phyloP scores from a whole-genome alignment of 768 basidiomycete genomes.

The Russula emetica region DNA sequence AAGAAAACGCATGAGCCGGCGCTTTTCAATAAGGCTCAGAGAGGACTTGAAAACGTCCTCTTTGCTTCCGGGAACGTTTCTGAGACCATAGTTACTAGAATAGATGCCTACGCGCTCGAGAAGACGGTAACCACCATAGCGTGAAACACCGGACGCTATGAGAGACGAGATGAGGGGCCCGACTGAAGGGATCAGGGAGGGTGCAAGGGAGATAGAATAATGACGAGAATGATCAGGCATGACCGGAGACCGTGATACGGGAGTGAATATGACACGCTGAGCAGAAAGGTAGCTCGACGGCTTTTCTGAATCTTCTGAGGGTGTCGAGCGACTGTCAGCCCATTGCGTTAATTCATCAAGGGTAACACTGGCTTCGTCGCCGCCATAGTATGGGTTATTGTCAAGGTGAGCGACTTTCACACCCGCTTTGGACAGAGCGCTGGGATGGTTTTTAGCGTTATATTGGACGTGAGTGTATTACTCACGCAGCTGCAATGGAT shows the following conservation, averaged over 20 bases:
- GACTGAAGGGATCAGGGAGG: conserved; percentile 71
- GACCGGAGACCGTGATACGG: conserved; percentile 42
- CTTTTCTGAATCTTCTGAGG: conserved; percentile 19
- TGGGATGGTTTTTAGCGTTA: conserved; percentile 35
- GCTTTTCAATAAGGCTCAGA: conserved; percentile 76
- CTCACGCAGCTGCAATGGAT: conserved; percentile 88
- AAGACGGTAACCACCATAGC: conserved; percentile 87
- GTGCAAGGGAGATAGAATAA: conserved; percentile 83
- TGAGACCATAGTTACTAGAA: conserved; percentile 40
- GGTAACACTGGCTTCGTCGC: conserved; percentile 72
- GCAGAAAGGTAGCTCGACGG: conserved; percentile 29
- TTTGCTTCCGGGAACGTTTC: conserved; percentile 81
- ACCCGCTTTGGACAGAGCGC: conserved; percentile 85
- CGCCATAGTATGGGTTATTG: conserved; percentile 79
- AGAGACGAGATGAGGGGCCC: conserved; percentile 78
- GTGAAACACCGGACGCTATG: conserved; percentile 76
- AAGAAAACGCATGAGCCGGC: conserved; percentile 88
- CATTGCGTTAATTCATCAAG: conserved; percentile 75
- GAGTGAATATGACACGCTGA: conserved; percentile 38
- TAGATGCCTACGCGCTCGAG: conserved; percentile 67
- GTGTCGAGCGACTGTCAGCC: conserved; percentile 43
- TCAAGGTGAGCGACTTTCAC: conserved; percentile 88
- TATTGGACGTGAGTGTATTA: conserved; percentile 18
- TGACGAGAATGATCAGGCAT: conserved; percentile 58
- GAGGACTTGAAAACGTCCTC: conserved; percentile 90